These are phyloP conservation scores for Pseudogymnoascus sp. DNA, from an alignment of 2,329 filamentous ascomycete species.

Conservation along the genomic window DNA sequence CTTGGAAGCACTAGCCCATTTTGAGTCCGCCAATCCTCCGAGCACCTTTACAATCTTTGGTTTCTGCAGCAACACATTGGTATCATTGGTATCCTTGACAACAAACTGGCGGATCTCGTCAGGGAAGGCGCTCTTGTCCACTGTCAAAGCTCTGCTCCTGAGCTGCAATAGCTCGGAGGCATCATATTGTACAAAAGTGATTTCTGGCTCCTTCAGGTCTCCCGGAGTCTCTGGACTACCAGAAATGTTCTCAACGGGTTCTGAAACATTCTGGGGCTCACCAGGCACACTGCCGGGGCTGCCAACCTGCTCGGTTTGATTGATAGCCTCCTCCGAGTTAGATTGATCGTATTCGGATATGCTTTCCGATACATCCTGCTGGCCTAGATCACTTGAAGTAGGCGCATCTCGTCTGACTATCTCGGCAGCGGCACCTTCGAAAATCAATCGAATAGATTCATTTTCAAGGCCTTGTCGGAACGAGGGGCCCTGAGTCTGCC, in stretches of 20 bases:
- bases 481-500: neutral
- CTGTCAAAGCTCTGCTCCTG: neutral
- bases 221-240: neutral
- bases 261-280: neutral
- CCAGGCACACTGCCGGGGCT: neutral
- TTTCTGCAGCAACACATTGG: neutral
- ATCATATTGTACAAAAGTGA: neutral
- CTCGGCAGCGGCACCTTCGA: neutral
- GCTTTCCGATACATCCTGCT: neutral
- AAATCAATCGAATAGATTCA: neutral
- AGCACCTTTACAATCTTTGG: neutral
- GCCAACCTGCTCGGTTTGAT: neutral
- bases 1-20: neutral
- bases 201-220: neutral
- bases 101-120: neutral
- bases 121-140: neutral
- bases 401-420: neutral
- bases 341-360: neutral
- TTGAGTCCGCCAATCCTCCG: neutral
- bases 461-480: slow-evolving; percentile 1
- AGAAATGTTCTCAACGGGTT: neutral
- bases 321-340: neutral
- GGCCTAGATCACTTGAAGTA: slow-evolving; percentile 1
- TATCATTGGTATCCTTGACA: neutral
- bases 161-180: neutral